A percentile compares a stretch with the other conserved stretches of the same genome.
Conservation (phyloP, 2,329 filamentous ascomycete species). For the Ceratocystis cubensis region DNA sequence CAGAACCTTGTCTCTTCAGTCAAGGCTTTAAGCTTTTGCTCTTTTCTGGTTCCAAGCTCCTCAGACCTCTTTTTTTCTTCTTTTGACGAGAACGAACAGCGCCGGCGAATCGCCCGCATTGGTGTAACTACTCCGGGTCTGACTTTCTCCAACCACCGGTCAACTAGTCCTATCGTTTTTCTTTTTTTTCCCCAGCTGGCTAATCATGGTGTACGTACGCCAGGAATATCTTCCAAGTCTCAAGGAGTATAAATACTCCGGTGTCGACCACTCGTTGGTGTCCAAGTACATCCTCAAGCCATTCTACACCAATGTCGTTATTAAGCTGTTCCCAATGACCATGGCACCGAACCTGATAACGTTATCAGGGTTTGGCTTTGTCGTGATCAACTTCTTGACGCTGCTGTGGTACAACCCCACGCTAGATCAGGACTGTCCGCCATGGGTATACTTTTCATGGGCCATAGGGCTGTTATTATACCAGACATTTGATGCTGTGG, state of each 20-base stretch:
- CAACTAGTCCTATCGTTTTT: too few relatives aligned
- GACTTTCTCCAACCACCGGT: too few relatives aligned
- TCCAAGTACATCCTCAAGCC: slow-evolving; percentile 94
- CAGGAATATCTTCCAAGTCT: slow-evolving; percentile 79
- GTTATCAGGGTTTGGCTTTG: slow-evolving; percentile 77
- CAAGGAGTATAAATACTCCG: slow-evolving; percentile 89
- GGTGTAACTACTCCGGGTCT: too few relatives aligned
- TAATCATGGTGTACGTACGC: slow-evolving; percentile 82
- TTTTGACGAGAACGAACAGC: too few relatives aligned
- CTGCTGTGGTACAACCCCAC: slow-evolving; percentile 93
- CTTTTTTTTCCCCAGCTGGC: not conserved
- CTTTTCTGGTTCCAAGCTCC: too few relatives aligned
- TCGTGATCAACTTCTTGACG: slow-evolving; percentile 79
- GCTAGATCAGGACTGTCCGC: slow-evolving; percentile 81
- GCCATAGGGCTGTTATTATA: slow-evolving; percentile 83
- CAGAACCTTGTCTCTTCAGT: too few relatives aligned
- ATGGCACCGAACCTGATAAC: slow-evolving; percentile 91
- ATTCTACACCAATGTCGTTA: slow-evolving; percentile 90
- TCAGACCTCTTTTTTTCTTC: too few relatives aligned
- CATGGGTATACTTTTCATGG: slow-evolving; percentile 93
- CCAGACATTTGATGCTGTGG: slow-evolving; percentile 96
- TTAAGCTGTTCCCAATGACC: slow-evolving; percentile 84
- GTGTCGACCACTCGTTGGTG: slow-evolving; percentile 76
- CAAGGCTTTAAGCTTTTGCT: too few relatives aligned
- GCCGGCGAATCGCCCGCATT: too few relatives aligned